These are phyloP conservation scores for Epichloe coenophiala DNA, from an alignment of 2,329 filamentous ascomycete species.

Conservation along the genomic window DNA sequence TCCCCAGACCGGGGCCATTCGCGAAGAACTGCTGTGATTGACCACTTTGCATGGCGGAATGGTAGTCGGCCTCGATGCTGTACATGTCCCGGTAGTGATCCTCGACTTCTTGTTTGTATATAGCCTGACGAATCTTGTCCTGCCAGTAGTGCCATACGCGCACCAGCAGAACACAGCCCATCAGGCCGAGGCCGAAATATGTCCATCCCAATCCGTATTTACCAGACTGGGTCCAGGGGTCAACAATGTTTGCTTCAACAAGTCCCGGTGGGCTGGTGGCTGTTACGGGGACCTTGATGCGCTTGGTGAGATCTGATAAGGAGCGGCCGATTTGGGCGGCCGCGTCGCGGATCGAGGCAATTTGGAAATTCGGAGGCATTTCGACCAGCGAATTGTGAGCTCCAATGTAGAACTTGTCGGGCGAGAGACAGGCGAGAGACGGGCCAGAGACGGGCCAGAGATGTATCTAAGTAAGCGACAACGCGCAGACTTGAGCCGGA, in stretches of 20 bases:
- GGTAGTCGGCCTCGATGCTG: conserved; percentile 34
- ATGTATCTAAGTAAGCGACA: neutral
- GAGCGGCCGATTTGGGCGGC: conserved; percentile 20
- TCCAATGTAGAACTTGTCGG: neutral
- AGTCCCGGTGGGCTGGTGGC: conserved; percentile 47
- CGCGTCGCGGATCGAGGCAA: conserved; percentile 16
- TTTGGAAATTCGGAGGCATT: conserved; percentile 27
- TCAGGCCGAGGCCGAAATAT: conserved; percentile 67
- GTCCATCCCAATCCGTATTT: conserved; percentile 85
- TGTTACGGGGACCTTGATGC: conserved; percentile 47
- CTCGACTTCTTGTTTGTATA: conserved; percentile 72
- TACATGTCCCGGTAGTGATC: conserved; percentile 45
- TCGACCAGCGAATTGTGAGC: conserved; percentile 11
- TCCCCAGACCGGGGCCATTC: conserved; percentile 42
- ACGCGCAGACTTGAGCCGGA: neutral
- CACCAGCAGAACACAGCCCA: conserved; percentile 52
- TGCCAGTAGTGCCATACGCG: conserved; percentile 83
- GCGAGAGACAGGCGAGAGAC: neutral
- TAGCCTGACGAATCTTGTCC: conserved; percentile 80
- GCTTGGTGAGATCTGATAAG: conserved; percentile 31
- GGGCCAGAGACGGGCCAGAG: neutral
- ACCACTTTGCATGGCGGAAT: conserved; percentile 32
- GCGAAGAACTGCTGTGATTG: conserved; percentile 62
- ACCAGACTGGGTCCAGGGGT: conserved; percentile 69
- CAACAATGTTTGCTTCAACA: conserved; percentile 49